Conservation (phyloP, 78 protist species). For the Dictyostelium citrinum region DNA sequence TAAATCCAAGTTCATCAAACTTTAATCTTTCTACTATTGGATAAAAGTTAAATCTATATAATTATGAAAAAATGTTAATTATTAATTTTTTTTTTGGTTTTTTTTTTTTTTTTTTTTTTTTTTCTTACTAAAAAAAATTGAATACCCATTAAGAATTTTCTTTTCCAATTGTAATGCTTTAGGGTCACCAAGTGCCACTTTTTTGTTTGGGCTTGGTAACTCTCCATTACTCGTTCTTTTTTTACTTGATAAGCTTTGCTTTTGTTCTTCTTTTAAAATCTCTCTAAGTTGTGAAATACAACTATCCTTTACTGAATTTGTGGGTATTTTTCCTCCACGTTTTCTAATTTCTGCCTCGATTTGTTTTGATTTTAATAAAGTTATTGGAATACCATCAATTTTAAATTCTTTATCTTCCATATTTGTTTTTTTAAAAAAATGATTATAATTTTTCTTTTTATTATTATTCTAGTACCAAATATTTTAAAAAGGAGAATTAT, state of each 20-base stretch:
- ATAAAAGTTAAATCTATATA: not conserved
- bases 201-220: not conserved
- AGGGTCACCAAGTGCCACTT: not conserved
- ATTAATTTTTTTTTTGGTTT: too few relatives aligned
- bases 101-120: not conserved
- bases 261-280: not conserved
- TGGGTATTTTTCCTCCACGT: not conserved
- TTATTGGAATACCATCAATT: not conserved
- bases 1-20: not conserved
- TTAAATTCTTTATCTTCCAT: not conserved
- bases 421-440: not conserved
- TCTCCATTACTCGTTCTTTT: not conserved
- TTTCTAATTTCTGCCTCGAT: not conserved
- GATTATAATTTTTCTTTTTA: not conserved
- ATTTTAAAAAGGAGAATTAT: too few relatives aligned
- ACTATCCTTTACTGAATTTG: not conserved
- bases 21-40: constrained; percentile 1
- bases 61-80: too few relatives aligned
- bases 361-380: not conserved
- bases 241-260: not conserved
- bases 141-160: not conserved
- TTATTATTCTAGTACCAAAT: too few relatives aligned
- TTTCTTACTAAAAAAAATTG: not conserved
- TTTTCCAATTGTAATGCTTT: not conserved
- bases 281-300: not conserved